Percentiles rank a stretch among this genome's conserved stretches.
These are phyloP conservation scores for Colletotrichum lini DNA, from an alignment of 2,329 filamentous ascomycete species.

Conservation along the genomic window DNA sequence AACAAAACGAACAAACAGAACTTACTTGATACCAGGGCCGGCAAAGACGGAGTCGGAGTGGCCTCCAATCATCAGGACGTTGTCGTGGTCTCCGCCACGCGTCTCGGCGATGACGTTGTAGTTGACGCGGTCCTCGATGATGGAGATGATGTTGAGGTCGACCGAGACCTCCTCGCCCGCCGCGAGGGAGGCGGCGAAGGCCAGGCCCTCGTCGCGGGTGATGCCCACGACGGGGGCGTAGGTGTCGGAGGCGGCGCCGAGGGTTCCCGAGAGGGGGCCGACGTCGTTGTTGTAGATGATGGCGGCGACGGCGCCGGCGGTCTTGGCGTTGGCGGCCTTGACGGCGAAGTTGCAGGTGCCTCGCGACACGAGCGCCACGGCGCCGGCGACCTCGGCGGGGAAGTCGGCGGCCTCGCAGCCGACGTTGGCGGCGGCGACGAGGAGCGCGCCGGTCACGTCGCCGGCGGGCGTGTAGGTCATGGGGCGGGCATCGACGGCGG, in stretches of 20 bases:
- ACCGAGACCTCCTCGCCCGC: slow-evolving; percentile 52
- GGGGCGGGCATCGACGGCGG: slow-evolving; percentile 47
- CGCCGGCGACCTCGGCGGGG: slow-evolving; percentile 65
- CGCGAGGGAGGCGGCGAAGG: slow-evolving; percentile 50
- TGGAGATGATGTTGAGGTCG: slow-evolving; percentile 60
- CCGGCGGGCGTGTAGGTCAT: slow-evolving; percentile 68
- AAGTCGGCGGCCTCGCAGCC: slow-evolving; percentile 70
- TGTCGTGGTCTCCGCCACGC: slow-evolving; percentile 62
- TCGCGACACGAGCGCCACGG: slow-evolving; percentile 72
- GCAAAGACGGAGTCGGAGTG: slow-evolving; percentile 64
- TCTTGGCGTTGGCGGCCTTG: slow-evolving; percentile 70
- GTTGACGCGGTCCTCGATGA: slow-evolving; percentile 62
- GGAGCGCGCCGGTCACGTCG: slow-evolving; percentile 51
- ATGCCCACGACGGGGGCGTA: slow-evolving; percentile 70
- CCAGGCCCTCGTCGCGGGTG: slow-evolving; percentile 60
- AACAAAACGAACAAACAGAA: no score
- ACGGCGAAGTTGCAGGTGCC: slow-evolving; percentile 71
- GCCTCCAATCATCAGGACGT: slow-evolving; percentile 63
- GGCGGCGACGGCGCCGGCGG: slow-evolving; percentile 69
- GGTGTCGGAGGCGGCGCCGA: slow-evolving; percentile 61
- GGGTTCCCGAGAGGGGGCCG: slow-evolving; percentile 66
- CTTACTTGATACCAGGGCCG: slow-evolving; percentile 70
- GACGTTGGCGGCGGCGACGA: slow-evolving; percentile 65
- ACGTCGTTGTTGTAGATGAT: slow-evolving; percentile 75
- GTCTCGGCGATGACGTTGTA: slow-evolving; percentile 68